Conservation (phyloP, 345 rosid genomes). For the Acer negundo region DNA sequence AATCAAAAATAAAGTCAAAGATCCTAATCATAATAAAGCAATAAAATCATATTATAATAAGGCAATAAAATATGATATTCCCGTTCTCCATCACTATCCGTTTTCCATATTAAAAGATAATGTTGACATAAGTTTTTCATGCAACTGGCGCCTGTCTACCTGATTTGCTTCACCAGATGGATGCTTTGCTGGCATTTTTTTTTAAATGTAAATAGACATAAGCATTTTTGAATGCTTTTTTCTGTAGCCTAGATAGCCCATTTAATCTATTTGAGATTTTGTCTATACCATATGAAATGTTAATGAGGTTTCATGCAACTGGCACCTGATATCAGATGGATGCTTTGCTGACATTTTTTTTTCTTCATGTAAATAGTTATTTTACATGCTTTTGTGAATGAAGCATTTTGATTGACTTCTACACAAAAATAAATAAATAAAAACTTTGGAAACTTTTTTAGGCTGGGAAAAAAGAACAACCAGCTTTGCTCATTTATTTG, state of each 20-base stretch:
- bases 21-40: too few species aligned
- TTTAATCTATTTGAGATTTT: too few species aligned
- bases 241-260: neutral
- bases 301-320: too few species aligned
- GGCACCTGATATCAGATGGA: too few species aligned
- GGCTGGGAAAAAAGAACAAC: neutral
- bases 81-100: too few species aligned
- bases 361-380: too few species aligned
- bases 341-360: too few species aligned
- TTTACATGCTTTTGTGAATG: neutral
- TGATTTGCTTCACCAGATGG: constrained; percentile 7
- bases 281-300: too few species aligned
- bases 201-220: neutral
- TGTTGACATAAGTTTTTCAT: neutral
- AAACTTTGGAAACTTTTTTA: neutral
- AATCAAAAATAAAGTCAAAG: too few species aligned
- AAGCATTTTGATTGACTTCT: neutral
- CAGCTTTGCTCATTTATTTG: neutral
- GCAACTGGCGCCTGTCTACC: constrained; percentile 4
- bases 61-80: too few species aligned
- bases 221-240: neutral
- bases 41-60: too few species aligned
- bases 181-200: constrained; percentile 3
- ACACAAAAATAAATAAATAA: neutral
- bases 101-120: constrained; percentile 9